A percentile compares a stretch with the other conserved stretches of the same genome.
Conservation (phyloP, 176 grass and related monocot genomes). For the sorghum (Sorghum bicolor) region DNA sequence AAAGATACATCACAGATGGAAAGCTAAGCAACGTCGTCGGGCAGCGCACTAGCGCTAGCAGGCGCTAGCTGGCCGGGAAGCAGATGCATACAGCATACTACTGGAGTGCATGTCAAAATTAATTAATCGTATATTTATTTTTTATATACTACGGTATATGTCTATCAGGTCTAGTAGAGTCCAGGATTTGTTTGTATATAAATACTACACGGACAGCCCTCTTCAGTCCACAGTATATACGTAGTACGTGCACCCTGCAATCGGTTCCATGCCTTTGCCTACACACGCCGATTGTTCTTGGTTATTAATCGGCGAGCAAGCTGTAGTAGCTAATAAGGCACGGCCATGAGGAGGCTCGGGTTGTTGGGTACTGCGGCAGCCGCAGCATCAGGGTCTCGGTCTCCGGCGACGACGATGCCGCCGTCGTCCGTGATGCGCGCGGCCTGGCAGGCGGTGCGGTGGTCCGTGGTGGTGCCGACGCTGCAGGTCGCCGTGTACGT, state of each 20-base stretch:
- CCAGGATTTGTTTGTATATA: neutral
- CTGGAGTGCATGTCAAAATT: neutral
- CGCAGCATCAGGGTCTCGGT: neutral
- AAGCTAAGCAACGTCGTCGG: neutral
- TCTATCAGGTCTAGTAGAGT: too few relatives aligned
- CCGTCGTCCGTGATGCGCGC: neutral
- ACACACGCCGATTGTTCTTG: neutral
- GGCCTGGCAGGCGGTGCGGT: conserved; percentile 44
- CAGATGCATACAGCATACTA: neutral
- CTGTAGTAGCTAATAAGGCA: neutral
- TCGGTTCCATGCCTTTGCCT: neutral
- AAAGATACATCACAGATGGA: neutral
- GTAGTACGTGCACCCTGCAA: neutral
- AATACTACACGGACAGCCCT: neutral
- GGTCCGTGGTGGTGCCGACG: conserved; percentile 45
- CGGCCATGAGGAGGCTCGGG: neutral
- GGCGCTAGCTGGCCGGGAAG: neutral
- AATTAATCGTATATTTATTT: neutral
- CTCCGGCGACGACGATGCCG: neutral
- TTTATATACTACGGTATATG: neutral
- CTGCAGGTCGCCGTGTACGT: conserved; percentile 55
- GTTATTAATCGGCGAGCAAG: neutral
- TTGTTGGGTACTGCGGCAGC: neutral
- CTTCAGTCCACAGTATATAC: neutral
- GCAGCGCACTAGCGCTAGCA: too few relatives aligned